Evolutionary conservation across 345 rosid species (phyloP), one percentile per base, ranked within the genome.

Genomic region (Boechera divaricarpa): DNA sequence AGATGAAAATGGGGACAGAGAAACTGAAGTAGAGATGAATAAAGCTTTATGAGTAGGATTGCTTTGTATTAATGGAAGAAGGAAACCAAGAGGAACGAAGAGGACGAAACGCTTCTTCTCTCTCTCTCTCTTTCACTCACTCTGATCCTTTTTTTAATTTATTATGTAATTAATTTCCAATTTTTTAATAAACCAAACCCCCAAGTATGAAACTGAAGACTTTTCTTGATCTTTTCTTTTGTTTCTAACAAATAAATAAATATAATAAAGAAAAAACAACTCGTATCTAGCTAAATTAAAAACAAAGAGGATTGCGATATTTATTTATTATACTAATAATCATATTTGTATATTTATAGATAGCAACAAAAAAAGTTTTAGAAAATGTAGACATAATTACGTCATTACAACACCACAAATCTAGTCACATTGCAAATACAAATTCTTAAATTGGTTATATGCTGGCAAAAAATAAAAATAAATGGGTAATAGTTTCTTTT

Each of bases 101-200:
- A 72, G 74, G 82, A 73, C 69, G 78, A 73, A 79, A 79, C 78
- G 82, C 74, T 72, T 72, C 77, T 67, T 51, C 62, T 72, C 63
- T 78, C 54, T 78, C 54, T 72, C 60, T 70, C 48, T 72, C 73
- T 61, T 52, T 72, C 73, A 49, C 63, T 67, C 69, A 36, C 81
- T 78, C 73, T 58, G 52, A 54, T 54, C 61, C 24, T 41, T 70
- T 63, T 70, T 47, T 63, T 29, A 53, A 63, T 64, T 78, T 72
- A 71, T 55, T 57, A 66, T 4, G 6, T 48, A 41, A 55, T 66
- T 66, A 49, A 72, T 24, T 72, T 63, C 3, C 3, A 4, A 1
- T 21, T 13, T 33, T 42, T 41, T 13, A 18, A 10, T n/a, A 28
- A 76, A 61, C 63, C 36, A 41, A 73, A 51, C 52, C 60, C 74